These are phyloP conservation scores for Ophiostoma populinum DNA, from an alignment of 2,329 filamentous ascomycete species.

Conservation along the genomic window DNA sequence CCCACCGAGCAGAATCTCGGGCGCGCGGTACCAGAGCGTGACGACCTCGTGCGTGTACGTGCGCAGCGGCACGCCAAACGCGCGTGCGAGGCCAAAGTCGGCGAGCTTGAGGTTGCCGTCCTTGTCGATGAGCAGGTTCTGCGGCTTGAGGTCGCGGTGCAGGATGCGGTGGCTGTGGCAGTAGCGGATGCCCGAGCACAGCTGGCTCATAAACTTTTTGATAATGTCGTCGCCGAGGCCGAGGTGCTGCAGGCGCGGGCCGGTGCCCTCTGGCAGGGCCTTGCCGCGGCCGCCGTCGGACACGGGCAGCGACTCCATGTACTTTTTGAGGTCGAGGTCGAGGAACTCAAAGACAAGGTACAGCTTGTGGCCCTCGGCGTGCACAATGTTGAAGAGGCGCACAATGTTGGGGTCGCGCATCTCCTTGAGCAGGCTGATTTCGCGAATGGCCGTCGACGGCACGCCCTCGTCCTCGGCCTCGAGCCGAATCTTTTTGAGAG, in stretches of 20 bases:
- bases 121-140: conserved; percentile 68
- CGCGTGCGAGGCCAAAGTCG: conserved; percentile 73
- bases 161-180: conserved; percentile 74
- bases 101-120: conserved; percentile 79
- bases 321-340: conserved; percentile 79
- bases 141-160: conserved; percentile 72
- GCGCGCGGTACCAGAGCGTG: conserved; percentile 75
- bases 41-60: conserved; percentile 90
- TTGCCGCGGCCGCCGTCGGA: conserved; percentile 68
- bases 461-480: conserved; percentile 86
- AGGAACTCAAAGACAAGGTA: conserved; percentile 83
- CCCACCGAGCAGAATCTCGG: conserved; percentile 72
- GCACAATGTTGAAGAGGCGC: conserved; percentile 70
- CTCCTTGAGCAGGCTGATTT: conserved; percentile 82
- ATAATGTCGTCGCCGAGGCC: conserved; percentile 66
- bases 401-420: conserved; percentile 85
- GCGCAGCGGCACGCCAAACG: conserved; percentile 72
- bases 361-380: conserved; percentile 80
- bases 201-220: conserved; percentile 80
- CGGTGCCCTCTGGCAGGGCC: conserved; percentile 58
- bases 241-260: conserved; percentile 42
- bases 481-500: conserved; percentile 81
- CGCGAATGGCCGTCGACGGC: conserved; percentile 74
- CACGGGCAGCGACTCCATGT: conserved; percentile 77
- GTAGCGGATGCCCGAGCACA: conserved; percentile 65